Evolutionary conservation across 805 yeast genomes (phyloP), one percentile per base, ranked within the genome.

Genomic region (Saturnispora besseyi): DNA sequence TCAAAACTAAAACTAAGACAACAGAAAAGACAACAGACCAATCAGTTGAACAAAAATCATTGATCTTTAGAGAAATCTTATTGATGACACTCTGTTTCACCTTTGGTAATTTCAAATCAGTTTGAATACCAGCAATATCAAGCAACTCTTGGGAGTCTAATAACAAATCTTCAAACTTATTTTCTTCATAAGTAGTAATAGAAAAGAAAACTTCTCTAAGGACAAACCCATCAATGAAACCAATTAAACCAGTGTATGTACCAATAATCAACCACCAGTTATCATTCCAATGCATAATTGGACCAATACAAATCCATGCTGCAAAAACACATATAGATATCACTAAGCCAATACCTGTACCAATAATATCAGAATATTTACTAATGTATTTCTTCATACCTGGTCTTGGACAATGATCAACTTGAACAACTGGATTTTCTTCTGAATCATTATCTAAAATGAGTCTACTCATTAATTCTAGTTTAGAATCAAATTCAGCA

Each of bases 241-340:
- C 75, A 38, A 71, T 60, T 22, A 72, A 59, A 18, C 76, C 76
- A 0, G 76, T 69, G 52, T 72, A 72, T 2, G 76, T 71, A 44
- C 76, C 76, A 53, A 70, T 71, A 38, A 72, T 69, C 40, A 72
- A 57, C 75, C 75, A 72, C 76, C 76, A 72, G 50, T 69, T 61
- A 44, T 62, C 65, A 54, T 55, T 55, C 67, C 68, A 72, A 31
- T 56, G 28, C 69, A 72, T 61, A n/a, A 59, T 48, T 37, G 55
- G 45, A 40, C 76, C 76, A 32, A 70, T 58, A 22, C 59, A 58
- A 15, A 70, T 15, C 76, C 76, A 72, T 21, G 56, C 65, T 12
- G 55, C 57, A 47, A 72, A 63, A 10, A 64, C 75, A 24, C 52
- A 53, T 15, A 59, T 34, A 13, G 70, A 63, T 40, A 72, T 58